phyloP scores from a whole-genome alignment of 2,329 filamentous ascomycete species.

The Diaporthe caulivora region DNA sequence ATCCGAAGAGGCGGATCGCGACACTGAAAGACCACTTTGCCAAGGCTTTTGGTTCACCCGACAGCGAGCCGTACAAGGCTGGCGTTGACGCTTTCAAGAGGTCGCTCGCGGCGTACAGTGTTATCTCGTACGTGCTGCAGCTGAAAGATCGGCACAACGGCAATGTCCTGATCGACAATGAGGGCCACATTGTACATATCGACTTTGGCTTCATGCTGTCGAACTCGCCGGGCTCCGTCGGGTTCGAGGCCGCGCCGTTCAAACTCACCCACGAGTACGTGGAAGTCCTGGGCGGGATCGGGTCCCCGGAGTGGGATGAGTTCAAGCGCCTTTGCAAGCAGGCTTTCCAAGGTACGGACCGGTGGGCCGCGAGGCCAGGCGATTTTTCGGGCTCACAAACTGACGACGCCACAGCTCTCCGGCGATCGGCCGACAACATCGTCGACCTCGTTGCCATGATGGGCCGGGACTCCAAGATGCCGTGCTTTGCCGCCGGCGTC shows the following conservation, averaged over 20 bases:
- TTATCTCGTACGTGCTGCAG: constrained; percentile 86
- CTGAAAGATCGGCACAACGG: constrained; percentile 90
- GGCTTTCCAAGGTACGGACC: constrained; percentile 78
- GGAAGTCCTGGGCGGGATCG: constrained; percentile 81
- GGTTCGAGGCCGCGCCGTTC: constrained; percentile 88
- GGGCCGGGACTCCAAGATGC: constrained; percentile 87
- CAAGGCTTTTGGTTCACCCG: constrained; percentile 80
- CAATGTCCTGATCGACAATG: constrained; percentile 87
- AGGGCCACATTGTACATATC: constrained; percentile 89
- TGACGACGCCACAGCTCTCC: constrained; percentile 66
- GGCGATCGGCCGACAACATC: constrained; percentile 83
- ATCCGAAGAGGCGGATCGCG: constrained; percentile 81
- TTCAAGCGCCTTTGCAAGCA: constrained; percentile 86
- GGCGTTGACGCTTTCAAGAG: constrained; percentile 84
- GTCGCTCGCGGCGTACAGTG: constrained; percentile 86
- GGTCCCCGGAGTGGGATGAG: constrained; percentile 76
- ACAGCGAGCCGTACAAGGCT: constrained; percentile 76
- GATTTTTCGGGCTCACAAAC: constrained; percentile 17
- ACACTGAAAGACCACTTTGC: constrained; percentile 85
- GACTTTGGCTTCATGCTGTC: constrained; percentile 93
- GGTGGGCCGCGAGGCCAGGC: constrained; percentile 43
- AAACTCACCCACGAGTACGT: constrained; percentile 88
- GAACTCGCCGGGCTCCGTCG: constrained; percentile 86
- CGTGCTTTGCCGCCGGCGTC: constrained; percentile 83
- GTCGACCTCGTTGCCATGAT: constrained; percentile 88